Evolutionary conservation across 2,329 filamentous ascomycete genomes (phyloP).

Genomic region (Pyrenochaeta sp.): DNA sequence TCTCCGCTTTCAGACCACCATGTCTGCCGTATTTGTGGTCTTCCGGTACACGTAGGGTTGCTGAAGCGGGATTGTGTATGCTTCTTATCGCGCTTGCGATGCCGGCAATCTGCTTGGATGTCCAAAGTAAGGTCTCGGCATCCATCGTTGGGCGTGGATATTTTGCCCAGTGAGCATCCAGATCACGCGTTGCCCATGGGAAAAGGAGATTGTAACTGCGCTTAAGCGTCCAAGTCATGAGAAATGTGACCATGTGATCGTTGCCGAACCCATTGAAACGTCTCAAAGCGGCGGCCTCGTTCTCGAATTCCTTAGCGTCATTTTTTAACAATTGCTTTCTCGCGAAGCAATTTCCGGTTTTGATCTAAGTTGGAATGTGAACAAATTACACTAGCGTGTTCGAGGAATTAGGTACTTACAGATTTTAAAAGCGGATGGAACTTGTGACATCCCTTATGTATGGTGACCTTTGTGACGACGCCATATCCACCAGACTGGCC

Average conservation of each 20-base stretch:
- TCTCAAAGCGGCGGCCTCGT: constrained; percentile 6
- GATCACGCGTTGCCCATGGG: constrained; percentile 14
- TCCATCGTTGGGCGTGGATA: not conserved
- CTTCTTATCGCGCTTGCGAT: constrained; percentile 10
- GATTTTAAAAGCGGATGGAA: constrained; percentile 2
- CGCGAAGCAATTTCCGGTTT: constrained; percentile 4
- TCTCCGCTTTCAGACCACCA: constrained; percentile 47
- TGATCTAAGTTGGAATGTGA: constrained; percentile 1
- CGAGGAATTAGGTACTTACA: not conserved
- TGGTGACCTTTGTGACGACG: not conserved
- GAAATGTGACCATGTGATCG: constrained; percentile 18
- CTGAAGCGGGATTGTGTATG: constrained; percentile 13
- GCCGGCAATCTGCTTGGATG: constrained; percentile 17
- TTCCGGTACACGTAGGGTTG: not conserved
- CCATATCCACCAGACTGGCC: not conserved
- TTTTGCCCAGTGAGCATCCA: constrained; percentile 11
- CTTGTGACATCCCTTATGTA: constrained; percentile 3
- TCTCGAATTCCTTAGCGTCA: constrained; percentile 2
- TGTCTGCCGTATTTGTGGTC: constrained; percentile 26
- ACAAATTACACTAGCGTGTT: not conserved
- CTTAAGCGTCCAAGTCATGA: constrained; percentile 18
- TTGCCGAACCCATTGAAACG: constrained; percentile 15
- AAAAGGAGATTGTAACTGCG: constrained; percentile 15
- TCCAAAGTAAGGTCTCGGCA: constrained; percentile 4
- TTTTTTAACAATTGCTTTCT: not conserved